A percentile compares a stretch with the other conserved stretches of the same genome.
Conservation (phyloP, 176 grass and related monocot species). For the Oryza brachyantha region DNA sequence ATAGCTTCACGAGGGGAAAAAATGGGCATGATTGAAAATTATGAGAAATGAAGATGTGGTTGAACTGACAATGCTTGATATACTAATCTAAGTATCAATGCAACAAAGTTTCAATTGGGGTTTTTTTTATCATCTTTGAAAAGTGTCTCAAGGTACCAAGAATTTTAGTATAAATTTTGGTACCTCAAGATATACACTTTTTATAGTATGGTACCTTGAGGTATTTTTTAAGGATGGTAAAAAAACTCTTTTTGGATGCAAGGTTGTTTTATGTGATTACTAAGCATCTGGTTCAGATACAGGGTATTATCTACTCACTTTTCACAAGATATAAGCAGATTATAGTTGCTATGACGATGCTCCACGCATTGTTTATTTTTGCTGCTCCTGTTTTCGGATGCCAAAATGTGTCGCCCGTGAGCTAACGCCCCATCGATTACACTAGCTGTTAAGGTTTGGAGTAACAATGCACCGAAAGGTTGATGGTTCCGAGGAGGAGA, state of each 20-base stretch:
- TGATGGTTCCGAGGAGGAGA: slow-evolving; percentile 12
- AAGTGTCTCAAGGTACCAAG: too few relatives aligned
- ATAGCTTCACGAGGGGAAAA: not conserved
- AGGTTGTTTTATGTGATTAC: not conserved
- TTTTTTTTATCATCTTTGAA: too few relatives aligned
- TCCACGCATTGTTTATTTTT: not conserved
- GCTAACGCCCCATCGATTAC: not conserved
- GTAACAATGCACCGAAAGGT: not conserved
- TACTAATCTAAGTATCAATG: not conserved
- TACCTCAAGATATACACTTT: too few relatives aligned
- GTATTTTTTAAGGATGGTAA: too few relatives aligned
- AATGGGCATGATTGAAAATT: not conserved
- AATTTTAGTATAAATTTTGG: too few relatives aligned
- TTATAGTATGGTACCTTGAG: too few relatives aligned
- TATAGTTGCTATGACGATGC: not conserved
- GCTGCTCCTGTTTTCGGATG: not conserved
- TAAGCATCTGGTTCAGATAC: not conserved
- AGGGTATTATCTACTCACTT: not conserved
- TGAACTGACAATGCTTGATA: not conserved
- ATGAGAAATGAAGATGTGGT: not conserved
- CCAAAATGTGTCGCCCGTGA: slow-evolving; percentile 19
- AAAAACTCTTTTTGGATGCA: too few relatives aligned
- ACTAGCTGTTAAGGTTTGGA: not conserved
- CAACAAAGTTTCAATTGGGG: not conserved
- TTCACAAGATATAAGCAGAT: not conserved